Conservation (phyloP, 169 alveolate species). For the Besnoitia besnoiti region DNA sequence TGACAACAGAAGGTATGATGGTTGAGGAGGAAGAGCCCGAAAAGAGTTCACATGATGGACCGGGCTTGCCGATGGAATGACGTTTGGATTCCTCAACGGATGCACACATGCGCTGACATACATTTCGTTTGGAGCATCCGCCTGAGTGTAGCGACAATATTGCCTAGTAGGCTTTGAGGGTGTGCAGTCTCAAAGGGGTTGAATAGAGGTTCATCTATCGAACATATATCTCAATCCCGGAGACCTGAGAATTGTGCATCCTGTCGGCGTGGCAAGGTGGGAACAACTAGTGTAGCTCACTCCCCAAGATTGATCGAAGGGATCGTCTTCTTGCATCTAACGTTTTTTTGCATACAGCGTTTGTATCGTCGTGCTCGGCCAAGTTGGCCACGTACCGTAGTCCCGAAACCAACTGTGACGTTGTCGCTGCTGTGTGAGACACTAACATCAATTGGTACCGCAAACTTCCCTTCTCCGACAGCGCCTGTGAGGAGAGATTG, state of each 20-base stretch:
- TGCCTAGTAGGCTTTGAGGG: no score
- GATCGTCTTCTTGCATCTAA: slow-evolving; percentile 70
- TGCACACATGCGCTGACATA: not conserved
- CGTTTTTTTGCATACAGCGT: not conserved
- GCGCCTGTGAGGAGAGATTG: slow-evolving; percentile 44
- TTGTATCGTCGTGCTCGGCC: not conserved
- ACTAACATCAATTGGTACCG: slow-evolving; percentile 69
- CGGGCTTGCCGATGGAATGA: slow-evolving; percentile 53
- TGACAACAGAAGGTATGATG: slow-evolving; percentile 91
- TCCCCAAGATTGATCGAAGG: slow-evolving; percentile 75
- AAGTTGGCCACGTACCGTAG: slow-evolving; percentile 32
- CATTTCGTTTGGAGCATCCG: no score
- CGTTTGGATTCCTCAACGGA: not conserved
- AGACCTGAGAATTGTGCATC: slow-evolving; percentile 63
- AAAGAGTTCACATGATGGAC: slow-evolving; percentile 75
- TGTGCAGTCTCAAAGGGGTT: no score
- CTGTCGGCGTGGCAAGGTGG: not conserved
- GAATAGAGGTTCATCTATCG: slow-evolving; percentile 31
- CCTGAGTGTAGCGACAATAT: no score
- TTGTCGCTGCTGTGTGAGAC: slow-evolving; percentile 64
- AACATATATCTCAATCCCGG: slow-evolving; percentile 69
- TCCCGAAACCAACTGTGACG: slow-evolving; percentile 62
- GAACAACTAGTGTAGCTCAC: slow-evolving; percentile 30
- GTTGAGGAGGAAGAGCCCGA: slow-evolving; percentile 83
- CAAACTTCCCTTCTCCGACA: slow-evolving; percentile 74